These are phyloP conservation scores for Tylopilus sp. DNA, from an alignment of 768 basidiomycete genomes.

Conservation along the genomic window DNA sequence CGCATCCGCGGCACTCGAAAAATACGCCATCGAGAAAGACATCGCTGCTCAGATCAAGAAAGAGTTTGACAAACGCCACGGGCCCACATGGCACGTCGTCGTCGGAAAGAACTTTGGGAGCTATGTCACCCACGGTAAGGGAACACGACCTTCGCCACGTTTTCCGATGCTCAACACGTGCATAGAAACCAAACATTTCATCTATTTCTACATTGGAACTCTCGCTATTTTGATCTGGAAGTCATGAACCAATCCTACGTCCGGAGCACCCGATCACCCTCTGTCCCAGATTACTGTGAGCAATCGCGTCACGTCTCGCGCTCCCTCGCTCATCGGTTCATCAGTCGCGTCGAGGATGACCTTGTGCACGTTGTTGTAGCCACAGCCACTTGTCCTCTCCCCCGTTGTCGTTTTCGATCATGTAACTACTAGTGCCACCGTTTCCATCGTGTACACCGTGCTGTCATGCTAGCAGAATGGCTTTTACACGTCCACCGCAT, in stretches of 20 bases:
- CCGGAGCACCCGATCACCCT: neutral
- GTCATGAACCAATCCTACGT: slow-evolving; percentile 51
- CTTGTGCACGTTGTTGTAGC: slow-evolving; percentile 25
- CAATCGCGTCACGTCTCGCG: neutral
- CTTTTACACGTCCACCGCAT: no score
- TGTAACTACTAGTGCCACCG: slow-evolving; percentile 29
- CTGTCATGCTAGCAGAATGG: slow-evolving; percentile 1
- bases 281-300: slow-evolving; percentile 26
- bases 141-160: neutral
- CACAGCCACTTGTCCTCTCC: slow-evolving; percentile 11
- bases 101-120: slow-evolving; percentile 99
- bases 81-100: slow-evolving; percentile 97
- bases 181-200: slow-evolving; percentile 95
- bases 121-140: slow-evolving; percentile 88
- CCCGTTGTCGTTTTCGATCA: slow-evolving; percentile 1
- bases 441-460: slow-evolving; percentile 17
- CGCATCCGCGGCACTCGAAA: slow-evolving; percentile 79
- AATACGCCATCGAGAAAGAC: slow-evolving; percentile 95
- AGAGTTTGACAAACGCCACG: slow-evolving; percentile 90
- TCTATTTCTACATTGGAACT: slow-evolving; percentile 95
- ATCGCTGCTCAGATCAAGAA: slow-evolving; percentile 98
- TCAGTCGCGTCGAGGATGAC: slow-evolving; percentile 18
- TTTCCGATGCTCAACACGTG: slow-evolving; percentile 2
- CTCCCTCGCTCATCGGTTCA: neutral
- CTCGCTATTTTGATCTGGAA: slow-evolving; percentile 96